Evolutionary conservation across 2,329 filamentous ascomycete species (phyloP).

Genomic region (Colletotrichum brevisporum): DNA sequence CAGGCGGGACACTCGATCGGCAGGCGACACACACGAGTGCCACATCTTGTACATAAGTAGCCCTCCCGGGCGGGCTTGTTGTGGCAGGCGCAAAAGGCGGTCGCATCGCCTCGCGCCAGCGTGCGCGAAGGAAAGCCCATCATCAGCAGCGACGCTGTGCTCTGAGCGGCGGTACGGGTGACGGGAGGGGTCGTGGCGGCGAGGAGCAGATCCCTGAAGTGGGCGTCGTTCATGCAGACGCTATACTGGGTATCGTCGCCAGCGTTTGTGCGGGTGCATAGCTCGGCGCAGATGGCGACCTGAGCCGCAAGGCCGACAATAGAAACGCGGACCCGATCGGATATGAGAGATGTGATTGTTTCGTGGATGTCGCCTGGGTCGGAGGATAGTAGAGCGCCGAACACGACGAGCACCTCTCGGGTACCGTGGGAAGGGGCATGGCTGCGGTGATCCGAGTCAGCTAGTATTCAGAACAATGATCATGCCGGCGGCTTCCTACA

Average conservation of each 20-base stretch:
- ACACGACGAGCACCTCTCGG: constrained; percentile 90
- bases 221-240: constrained; percentile 81
- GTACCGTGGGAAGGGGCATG: constrained; percentile 95
- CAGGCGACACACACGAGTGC: constrained; percentile 88
- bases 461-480: constrained; percentile 23
- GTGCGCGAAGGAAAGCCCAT: constrained; percentile 97
- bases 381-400: constrained; percentile 89
- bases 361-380: constrained; percentile 97
- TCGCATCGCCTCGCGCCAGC: constrained; percentile 75
- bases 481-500: constrained; percentile 60
- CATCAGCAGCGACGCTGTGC: constrained; percentile 81
- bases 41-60: constrained; percentile 91
- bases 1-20: constrained; percentile 94
- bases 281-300: constrained; percentile 90
- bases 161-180: constrained; percentile 75
- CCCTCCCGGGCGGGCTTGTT: constrained; percentile 85
- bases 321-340: constrained; percentile 87
- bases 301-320: constrained; percentile 93
- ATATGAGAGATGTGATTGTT: constrained; percentile 83
- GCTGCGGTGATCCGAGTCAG: constrained; percentile 56
- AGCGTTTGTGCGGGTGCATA: constrained; percentile 89
- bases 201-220: constrained; percentile 92
- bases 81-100: constrained; percentile 91
- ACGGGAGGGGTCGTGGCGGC: constrained; percentile 90
- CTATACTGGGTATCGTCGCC: constrained; percentile 83